These are phyloP conservation scores for Fomitopsis betulina DNA, from an alignment of 1,284 basidiomycete genomes.

Conservation along the genomic window DNA sequence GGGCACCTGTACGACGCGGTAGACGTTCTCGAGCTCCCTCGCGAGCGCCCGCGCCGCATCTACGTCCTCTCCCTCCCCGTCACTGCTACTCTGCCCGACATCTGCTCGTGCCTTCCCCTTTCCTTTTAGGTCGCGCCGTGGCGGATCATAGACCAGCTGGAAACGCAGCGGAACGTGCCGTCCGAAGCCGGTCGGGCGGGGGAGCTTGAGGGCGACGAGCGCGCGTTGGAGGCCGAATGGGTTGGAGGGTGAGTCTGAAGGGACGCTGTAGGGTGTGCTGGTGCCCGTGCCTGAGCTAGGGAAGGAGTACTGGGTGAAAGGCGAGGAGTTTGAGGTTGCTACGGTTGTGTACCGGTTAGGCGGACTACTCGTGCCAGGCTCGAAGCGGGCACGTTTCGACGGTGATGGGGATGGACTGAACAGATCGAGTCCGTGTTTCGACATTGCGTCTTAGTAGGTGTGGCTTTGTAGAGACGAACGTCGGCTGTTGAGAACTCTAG, in stretches of 20 bases:
- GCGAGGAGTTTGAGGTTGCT: constrained; percentile 15
- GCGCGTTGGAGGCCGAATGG: constrained; percentile 33
- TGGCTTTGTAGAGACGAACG: too few species aligned
- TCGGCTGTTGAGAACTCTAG: too few species aligned
- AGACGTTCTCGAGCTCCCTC: constrained; percentile 37
- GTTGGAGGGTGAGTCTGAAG: constrained; percentile 36
- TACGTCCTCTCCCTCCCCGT: constrained; percentile 4
- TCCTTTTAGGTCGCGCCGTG: constrained; percentile 2
- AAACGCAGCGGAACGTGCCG: constrained; percentile 65
- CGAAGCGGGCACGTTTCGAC: constrained; percentile 17
- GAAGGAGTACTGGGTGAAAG: constrained; percentile 20
- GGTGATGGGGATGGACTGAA: constrained; percentile 9
- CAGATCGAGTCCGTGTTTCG: background rate
- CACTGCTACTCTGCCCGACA: background rate
- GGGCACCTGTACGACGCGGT: constrained; percentile 65
- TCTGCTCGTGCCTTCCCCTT: constrained; percentile 4
- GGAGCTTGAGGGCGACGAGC: constrained; percentile 32
- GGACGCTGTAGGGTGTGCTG: constrained; percentile 21
- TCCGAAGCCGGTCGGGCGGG: constrained; percentile 40
- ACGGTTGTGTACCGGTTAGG: constrained; percentile 2
- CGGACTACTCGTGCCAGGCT: constrained; percentile 3
- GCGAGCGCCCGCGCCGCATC: constrained; percentile 14
- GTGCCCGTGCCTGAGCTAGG: constrained; percentile 12
- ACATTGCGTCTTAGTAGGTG: background rate
- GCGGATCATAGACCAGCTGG: constrained; percentile 42